Evolutionary conservation across 2,329 filamentous ascomycete species (phyloP).

Genomic region (Fusarium sp.): DNA sequence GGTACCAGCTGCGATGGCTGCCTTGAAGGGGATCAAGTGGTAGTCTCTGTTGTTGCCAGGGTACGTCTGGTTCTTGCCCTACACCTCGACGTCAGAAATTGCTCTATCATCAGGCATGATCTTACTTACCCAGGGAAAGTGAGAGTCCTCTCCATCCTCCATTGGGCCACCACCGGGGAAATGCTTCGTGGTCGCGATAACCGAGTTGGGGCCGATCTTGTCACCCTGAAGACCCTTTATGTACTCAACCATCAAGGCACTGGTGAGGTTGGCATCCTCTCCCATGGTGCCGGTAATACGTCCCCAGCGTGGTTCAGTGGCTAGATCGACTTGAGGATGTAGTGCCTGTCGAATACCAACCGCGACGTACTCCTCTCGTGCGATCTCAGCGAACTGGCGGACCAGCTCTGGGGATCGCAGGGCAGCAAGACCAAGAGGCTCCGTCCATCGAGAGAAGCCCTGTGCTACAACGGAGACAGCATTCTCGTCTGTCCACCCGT

Average conservation of each 20-base stretch:
- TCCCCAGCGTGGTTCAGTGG: slow-evolving; percentile 62
- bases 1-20: slow-evolving; percentile 58
- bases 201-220: slow-evolving; percentile 53
- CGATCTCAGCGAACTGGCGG: slow-evolving; percentile 57
- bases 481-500: slow-evolving; percentile 52
- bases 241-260: slow-evolving; percentile 52
- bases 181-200: slow-evolving; percentile 62
- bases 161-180: slow-evolving; percentile 62
- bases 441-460: slow-evolving; percentile 62
- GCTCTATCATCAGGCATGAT: neutral
- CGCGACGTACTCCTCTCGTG: slow-evolving; percentile 56
- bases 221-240: slow-evolving; percentile 59
- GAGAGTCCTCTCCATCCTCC: slow-evolving; percentile 60
- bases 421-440: slow-evolving; percentile 60
- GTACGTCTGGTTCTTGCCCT: slow-evolving; percentile 61
- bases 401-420: slow-evolving; percentile 55
- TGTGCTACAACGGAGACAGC: slow-evolving; percentile 42
- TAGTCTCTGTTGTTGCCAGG: slow-evolving; percentile 60
- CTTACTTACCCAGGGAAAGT: slow-evolving; percentile 51
- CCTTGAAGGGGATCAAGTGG: slow-evolving; percentile 60
- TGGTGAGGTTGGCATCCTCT: slow-evolving; percentile 56
- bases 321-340: slow-evolving; percentile 60
- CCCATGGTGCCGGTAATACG: slow-evolving; percentile 57
- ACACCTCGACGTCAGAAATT: slow-evolving; percentile 18
- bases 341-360: slow-evolving; percentile 56